Base-by-base conservation (phyloP, 352 stramenopile genomes). In the Phytopythium ostracodes region DNA sequence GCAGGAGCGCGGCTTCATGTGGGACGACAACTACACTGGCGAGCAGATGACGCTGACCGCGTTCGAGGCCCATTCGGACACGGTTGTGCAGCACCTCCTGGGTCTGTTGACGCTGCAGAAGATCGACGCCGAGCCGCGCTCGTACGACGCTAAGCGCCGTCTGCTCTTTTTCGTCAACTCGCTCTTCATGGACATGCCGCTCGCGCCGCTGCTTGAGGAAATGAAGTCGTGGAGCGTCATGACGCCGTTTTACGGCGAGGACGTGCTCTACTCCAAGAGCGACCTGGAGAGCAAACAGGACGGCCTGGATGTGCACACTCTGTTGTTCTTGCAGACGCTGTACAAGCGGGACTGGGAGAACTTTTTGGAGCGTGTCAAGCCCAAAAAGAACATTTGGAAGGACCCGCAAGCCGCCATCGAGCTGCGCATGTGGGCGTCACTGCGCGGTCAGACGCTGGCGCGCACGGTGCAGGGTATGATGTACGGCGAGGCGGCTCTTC, bases 171-270 rank as follows among this genome's bases (percentile, higher is more conserved):
- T 99, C 65, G 95, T 99, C 27, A 99, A 99, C 70, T 99, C 96
- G 60, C 71, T 99, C n/a, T 99, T 99, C 76, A 99, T 99, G 97
- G 96, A 99, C 69, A 98, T 99, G 88, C 97, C 97, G 0, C 74
- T 97, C 59, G 96, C 97, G 15, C 97, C 97, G 17, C 85, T 97
- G 47, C 90, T 99, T 9, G 88, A 98, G 58, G 94, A 99, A 66
- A 99, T 99, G 96, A 98, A 99, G 73, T 99, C 95, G 18, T 99
- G 96, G 92, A 99, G 97, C 64, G 96, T 98, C 52, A 92, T 99
- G 70, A 99, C 97, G 38, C 97, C 97, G 9, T 99, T 98, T 71
- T 99, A 99, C 76, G 97, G 89, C 18, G 97, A 99, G 78, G 94
- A 99, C 65, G 96, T 99, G 12, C 75, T 98, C 40, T 98, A 99